Conservation (phyloP, 2,329 filamentous ascomycete genomes). For the Xylariaceae sp. region DNA sequence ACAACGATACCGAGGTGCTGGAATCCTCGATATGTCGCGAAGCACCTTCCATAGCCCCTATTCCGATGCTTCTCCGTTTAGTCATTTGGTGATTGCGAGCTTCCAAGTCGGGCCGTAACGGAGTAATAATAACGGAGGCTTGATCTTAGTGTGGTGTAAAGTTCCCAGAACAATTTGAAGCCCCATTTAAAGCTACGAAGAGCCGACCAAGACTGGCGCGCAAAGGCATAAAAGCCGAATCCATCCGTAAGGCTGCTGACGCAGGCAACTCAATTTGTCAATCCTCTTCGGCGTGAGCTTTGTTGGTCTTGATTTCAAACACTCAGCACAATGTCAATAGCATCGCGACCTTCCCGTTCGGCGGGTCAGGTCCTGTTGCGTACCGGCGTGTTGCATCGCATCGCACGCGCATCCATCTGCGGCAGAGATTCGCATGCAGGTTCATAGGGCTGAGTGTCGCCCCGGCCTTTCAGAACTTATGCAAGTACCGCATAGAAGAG, state of each 20-base stretch:
- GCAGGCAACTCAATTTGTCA: conserved; percentile 22
- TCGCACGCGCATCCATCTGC: not conserved
- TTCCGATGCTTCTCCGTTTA: too few species aligned
- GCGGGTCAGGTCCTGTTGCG: not conserved
- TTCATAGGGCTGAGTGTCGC: not conserved
- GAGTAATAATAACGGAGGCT: too few species aligned
- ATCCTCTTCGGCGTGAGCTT: not conserved
- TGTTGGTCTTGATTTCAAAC: too few species aligned
- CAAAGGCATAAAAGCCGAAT: conserved; percentile 23
- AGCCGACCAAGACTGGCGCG: conserved; percentile 19
- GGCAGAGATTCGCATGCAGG: not conserved
- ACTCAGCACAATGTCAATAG: not conserved
- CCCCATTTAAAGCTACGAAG: conserved; percentile 8
- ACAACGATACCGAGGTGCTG: too few species aligned
- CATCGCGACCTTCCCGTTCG: conserved; percentile 1
- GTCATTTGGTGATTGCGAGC: too few species aligned
- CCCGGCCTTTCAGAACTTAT: not conserved
- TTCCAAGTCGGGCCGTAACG: too few species aligned
- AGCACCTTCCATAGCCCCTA: too few species aligned
- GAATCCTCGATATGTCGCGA: too few species aligned
- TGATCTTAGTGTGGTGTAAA: too few species aligned
- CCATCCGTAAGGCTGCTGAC: conserved; percentile 31
- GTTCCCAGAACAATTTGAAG: conserved; percentile 8
- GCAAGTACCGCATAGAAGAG: not conserved
- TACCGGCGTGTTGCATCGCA: too few species aligned